Percentiles rank a stretch among this genome's conserved stretches.
Conservation (phyloP, 2,329 filamentous ascomycete species). For the Pseudogymnoascus sp. region DNA sequence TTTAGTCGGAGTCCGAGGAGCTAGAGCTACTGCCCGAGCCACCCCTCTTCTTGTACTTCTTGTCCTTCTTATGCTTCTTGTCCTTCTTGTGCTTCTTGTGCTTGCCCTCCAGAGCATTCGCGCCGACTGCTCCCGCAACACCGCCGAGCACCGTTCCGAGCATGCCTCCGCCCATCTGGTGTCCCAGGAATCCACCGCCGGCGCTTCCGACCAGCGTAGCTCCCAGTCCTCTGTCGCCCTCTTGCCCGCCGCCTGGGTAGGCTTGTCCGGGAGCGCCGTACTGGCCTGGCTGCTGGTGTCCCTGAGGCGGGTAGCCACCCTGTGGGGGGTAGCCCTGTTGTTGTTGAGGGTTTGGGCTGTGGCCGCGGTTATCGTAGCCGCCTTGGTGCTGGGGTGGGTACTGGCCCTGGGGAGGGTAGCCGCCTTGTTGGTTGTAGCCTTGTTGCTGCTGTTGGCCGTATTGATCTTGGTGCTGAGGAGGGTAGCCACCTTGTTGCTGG, state of each 20-base stretch:
- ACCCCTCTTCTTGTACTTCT: slow-evolving; percentile 14
- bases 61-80: slow-evolving; percentile 19
- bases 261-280: slow-evolving; percentile 11
- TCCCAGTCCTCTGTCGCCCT: slow-evolving; percentile 47
- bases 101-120: slow-evolving; percentile 43
- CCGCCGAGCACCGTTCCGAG: slow-evolving; percentile 45
- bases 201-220: slow-evolving; percentile 46
- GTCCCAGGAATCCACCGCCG: slow-evolving; percentile 44
- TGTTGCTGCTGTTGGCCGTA: slow-evolving; percentile 5
- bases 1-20: slow-evolving; percentile 6
- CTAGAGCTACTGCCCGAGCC: not conserved
- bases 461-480: slow-evolving; percentile 2
- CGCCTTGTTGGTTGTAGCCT: not conserved
- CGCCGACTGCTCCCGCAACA: slow-evolving; percentile 46
- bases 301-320: slow-evolving; percentile 7
- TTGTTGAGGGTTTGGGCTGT: slow-evolving; percentile 4
- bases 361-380: slow-evolving; percentile 14
- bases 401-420: slow-evolving; percentile 19
- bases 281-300: slow-evolving; percentile 7
- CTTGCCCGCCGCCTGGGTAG: slow-evolving; percentile 18
- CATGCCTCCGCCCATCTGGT: slow-evolving; percentile 46
- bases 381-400: slow-evolving; percentile 15
- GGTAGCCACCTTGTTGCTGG: slow-evolving; percentile 13
- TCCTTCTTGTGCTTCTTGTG: slow-evolving; percentile 30
- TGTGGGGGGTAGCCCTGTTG: not conserved